phyloP scores from a whole-genome alignment of 306 rosid species.

The Alnus rubra region DNA sequence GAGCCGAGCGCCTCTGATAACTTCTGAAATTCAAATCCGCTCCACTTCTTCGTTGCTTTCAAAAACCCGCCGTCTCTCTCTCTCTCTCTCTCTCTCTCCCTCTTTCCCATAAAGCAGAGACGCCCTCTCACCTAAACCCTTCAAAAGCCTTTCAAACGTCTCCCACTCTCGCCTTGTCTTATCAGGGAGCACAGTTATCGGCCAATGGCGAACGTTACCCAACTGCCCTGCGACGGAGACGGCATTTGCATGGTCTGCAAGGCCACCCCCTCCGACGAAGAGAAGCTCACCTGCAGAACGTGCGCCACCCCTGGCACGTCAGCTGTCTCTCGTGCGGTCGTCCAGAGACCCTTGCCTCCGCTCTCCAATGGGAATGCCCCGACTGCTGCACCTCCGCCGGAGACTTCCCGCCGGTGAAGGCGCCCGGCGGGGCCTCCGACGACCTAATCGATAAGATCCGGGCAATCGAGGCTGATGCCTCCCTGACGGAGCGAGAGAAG shows the following conservation, averaged over 20 bases:
- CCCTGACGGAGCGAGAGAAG: slow-evolving; percentile 53
- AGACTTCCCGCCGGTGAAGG: not conserved
- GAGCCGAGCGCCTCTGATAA: not conserved
- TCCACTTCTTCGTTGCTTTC: not conserved
- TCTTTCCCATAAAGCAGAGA: not conserved
- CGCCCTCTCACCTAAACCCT: not conserved
- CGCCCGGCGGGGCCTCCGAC: slow-evolving; percentile 1
- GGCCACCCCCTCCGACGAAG: slow-evolving; percentile 34
- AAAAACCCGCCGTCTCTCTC: slow-evolving; percentile 38
- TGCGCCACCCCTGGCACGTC: slow-evolving; percentile 56
- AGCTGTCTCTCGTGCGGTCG: slow-evolving; percentile 36
- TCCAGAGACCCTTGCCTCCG: slow-evolving; percentile 36
- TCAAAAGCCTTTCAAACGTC: not conserved
- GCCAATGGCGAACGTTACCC: slow-evolving; percentile 28
- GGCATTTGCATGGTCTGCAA: slow-evolving; percentile 61
- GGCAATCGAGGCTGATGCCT: slow-evolving; percentile 47
- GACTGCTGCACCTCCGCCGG: slow-evolving; percentile 45
- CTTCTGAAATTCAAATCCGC: slow-evolving; percentile 28
- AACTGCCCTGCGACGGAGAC: slow-evolving; percentile 50
- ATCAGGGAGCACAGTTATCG: not conserved
- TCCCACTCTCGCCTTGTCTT: not conserved
- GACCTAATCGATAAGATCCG: slow-evolving; percentile 45
- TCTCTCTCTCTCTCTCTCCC: not conserved
- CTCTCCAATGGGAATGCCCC: slow-evolving; percentile 55
- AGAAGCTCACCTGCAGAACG: slow-evolving; percentile 43